Conservation (phyloP, 2,329 filamentous ascomycete species). For the Aspergillus fischeri region DNA sequence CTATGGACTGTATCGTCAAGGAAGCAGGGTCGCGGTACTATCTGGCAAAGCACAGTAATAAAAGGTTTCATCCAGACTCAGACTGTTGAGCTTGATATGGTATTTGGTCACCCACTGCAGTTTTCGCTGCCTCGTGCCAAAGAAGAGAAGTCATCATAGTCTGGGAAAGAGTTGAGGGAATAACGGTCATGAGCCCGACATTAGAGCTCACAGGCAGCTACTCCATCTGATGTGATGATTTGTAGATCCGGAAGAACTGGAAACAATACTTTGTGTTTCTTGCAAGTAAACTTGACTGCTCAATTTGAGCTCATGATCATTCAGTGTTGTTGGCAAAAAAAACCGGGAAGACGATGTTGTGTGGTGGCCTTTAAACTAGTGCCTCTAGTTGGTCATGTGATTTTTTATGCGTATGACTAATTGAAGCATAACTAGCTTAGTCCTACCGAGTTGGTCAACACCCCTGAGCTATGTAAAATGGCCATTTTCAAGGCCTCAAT, state of each 20-base stretch:
- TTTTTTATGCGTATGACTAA: background rate
- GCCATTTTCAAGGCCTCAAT: too few relatives aligned
- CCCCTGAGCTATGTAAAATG: too few relatives aligned
- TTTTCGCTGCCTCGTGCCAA: conserved; percentile 21
- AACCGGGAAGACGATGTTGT: background rate
- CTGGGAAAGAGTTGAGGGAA: conserved; percentile 1
- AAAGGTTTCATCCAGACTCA: conserved; percentile 18
- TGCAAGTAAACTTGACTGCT: background rate
- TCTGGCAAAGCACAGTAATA: background rate
- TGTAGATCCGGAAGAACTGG: background rate
- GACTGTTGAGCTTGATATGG: conserved; percentile 32
- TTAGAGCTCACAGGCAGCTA: background rate
- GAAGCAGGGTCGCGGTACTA: background rate
- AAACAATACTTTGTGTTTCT: background rate
- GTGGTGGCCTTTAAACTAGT: background rate
- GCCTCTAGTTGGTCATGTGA: background rate
- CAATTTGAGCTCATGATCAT: background rate
- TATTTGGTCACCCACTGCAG: conserved; percentile 19
- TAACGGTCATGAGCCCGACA: background rate
- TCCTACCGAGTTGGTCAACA: too few relatives aligned
- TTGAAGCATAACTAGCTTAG: too few relatives aligned
- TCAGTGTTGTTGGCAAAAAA: background rate
- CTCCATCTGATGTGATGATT: background rate
- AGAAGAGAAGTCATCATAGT: conserved; percentile 26
- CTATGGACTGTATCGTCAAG: background rate